Evolutionary conservation across 805 yeast species (phyloP).

Genomic region (Lipomyces mesembrius): DNA sequence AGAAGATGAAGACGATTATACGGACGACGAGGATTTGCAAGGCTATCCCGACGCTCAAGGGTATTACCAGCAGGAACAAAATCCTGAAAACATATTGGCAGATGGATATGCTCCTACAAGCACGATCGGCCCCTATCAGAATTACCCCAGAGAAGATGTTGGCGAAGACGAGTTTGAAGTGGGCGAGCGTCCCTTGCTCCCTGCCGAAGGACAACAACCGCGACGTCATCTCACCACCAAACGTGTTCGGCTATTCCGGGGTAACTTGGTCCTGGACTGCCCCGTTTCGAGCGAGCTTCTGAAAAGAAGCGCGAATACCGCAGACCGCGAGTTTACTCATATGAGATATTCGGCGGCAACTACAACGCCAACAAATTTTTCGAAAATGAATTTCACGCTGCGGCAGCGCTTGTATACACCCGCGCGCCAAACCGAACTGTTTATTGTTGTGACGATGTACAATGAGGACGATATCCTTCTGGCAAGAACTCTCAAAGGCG

Average conservation of each 20-base stretch:
- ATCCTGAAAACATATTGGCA: conserved; percentile 2
- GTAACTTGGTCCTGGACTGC: conserved; percentile 85
- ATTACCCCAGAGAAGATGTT: not conserved
- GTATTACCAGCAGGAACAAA: conserved; percentile 1
- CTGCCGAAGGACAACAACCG: conserved; percentile 43
- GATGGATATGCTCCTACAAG: conserved; percentile 17
- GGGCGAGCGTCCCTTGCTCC: conserved; percentile 24
- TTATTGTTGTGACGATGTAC: conserved; percentile 87
- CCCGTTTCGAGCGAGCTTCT: conserved; percentile 78
- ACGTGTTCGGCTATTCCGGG: conserved; percentile 63
- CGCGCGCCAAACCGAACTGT: conserved; percentile 81
- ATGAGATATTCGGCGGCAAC: conserved; percentile 96
- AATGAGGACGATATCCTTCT: conserved; percentile 83
- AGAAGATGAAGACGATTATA: conserved; percentile 21
- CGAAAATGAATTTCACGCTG: conserved; percentile 66
- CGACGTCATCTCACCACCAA: conserved; percentile 47
- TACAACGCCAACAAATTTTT: conserved; percentile 80
- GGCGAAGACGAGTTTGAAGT: conserved; percentile 8
- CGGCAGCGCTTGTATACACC: conserved; percentile 79
- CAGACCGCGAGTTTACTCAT: conserved; percentile 70
- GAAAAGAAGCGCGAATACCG: conserved; percentile 47
- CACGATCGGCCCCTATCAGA: conserved; percentile 7
- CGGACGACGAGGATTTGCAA: conserved; percentile 39
- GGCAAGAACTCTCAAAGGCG: conserved; percentile 87
- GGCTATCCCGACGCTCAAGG: conserved; percentile 19